A percentile compares a stretch with the other conserved stretches of the same genome.
Conservation (phyloP, 2,329 filamentous ascomycete species). For the Blumeriella jaapii region DNA sequence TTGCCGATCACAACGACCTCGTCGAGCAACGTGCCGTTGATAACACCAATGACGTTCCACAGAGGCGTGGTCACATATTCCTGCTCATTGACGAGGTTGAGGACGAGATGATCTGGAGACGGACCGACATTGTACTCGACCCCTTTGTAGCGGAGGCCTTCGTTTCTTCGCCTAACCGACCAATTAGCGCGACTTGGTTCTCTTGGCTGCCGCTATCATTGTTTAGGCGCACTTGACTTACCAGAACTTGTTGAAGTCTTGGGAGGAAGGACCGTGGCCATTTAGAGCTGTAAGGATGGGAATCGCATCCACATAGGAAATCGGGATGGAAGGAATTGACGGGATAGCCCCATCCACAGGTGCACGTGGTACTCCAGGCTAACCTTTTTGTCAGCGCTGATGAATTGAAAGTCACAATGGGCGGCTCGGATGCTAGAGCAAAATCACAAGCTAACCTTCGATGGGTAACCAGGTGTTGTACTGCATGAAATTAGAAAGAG, state of each 20-base stretch:
- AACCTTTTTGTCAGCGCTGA: not conserved
- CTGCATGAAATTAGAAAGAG: slow-evolving; percentile 31
- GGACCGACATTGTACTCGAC: slow-evolving; percentile 61
- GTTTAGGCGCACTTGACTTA: too few relatives aligned
- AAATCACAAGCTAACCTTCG: slow-evolving; percentile 38
- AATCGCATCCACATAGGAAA: slow-evolving; percentile 78
- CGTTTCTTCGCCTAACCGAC: too few relatives aligned
- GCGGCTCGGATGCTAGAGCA: not conserved
- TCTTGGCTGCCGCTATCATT: too few relatives aligned
- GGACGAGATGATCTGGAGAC: slow-evolving; percentile 51
- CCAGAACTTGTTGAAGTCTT: slow-evolving; percentile 59
- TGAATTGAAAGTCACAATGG: too few relatives aligned
- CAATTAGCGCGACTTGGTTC: too few relatives aligned
- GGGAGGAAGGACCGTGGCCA: slow-evolving; percentile 69
- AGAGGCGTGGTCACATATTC: slow-evolving; percentile 71
- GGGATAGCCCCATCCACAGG: slow-evolving; percentile 62
- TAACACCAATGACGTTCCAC: slow-evolving; percentile 86
- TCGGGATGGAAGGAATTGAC: slow-evolving; percentile 79
- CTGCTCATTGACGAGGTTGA: slow-evolving; percentile 70
- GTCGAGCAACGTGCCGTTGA: slow-evolving; percentile 79
- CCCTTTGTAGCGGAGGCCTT: slow-evolving; percentile 53
- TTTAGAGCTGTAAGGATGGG: slow-evolving; percentile 86
- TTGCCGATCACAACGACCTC: slow-evolving; percentile 89
- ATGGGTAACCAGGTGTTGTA: slow-evolving; percentile 88
- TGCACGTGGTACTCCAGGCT: slow-evolving; percentile 65